A percentile compares a stretch with the other conserved stretches of the same genome.
Evolutionary conservation across 164 flowering plant species (phyloP).

Genomic region (Aristolochia fimbriata): DNA sequence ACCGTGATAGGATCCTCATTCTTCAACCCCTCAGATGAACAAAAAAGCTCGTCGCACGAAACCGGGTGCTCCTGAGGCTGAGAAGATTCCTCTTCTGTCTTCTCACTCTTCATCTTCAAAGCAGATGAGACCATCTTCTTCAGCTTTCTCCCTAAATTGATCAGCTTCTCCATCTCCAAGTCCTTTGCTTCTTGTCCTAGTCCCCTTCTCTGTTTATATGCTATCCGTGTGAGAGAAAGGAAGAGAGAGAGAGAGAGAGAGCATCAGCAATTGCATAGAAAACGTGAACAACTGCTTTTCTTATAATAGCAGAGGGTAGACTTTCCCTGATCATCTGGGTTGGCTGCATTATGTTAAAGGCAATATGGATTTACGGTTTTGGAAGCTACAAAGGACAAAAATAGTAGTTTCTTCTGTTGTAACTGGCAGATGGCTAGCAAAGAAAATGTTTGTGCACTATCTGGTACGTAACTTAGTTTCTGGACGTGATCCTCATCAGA

Average conservation of each 20-base stretch:
- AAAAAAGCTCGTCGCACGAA: slow-evolving; percentile 25
- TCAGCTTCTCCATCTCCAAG: slow-evolving; percentile 16
- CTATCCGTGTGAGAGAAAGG: too few species aligned
- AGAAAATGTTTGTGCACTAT: not conserved
- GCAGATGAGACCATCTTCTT: slow-evolving; percentile 12
- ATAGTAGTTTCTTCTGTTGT: not conserved
- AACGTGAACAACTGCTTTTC: too few species aligned
- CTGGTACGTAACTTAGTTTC: not conserved
- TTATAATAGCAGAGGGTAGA: too few species aligned
- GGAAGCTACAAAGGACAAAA: not conserved
- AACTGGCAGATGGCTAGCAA: not conserved
- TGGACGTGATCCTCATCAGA: not conserved
- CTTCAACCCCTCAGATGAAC: slow-evolving; percentile 3
- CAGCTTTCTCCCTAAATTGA: slow-evolving; percentile 16
- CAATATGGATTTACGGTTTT: too few species aligned
- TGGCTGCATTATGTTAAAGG: too few species aligned
- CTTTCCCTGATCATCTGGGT: too few species aligned
- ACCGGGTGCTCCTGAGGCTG: not conserved
- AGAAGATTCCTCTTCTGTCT: not conserved
- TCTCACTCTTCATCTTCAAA: too few species aligned
- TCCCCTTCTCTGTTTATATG: not conserved
- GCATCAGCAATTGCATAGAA: too few species aligned
- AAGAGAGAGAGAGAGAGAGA: too few species aligned
- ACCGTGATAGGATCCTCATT: slow-evolving; percentile 11
- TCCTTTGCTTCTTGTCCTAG: slow-evolving; percentile 10